phyloP scores from a whole-genome alignment of 2,329 filamentous ascomycete species.

The Zalaria sp. region DNA sequence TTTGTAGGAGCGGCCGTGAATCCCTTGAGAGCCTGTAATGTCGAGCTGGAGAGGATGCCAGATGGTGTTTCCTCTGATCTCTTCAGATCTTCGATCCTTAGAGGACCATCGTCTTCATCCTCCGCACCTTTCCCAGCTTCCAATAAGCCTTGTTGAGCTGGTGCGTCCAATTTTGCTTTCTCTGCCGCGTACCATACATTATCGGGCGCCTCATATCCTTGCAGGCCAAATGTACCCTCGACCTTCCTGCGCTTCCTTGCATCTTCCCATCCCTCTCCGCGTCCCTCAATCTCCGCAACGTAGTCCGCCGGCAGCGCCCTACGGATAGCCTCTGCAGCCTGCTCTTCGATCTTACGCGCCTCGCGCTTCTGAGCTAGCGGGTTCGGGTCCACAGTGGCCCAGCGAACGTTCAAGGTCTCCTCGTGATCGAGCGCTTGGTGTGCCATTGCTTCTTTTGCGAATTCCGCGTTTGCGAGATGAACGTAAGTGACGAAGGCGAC shows the following conservation, averaged over 20 bases:
- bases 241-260: slow-evolving; percentile 79
- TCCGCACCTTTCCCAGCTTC: slow-evolving; percentile 41
- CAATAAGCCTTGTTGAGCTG: slow-evolving; percentile 46
- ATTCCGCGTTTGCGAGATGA: slow-evolving; percentile 80
- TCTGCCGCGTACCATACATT: slow-evolving; percentile 84
- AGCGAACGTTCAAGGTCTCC: slow-evolving; percentile 88
- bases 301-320: slow-evolving; percentile 79
- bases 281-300: slow-evolving; percentile 84
- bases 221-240: slow-evolving; percentile 74
- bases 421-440: slow-evolving; percentile 84
- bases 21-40: slow-evolving; percentile 61
- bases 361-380: slow-evolving; percentile 89
- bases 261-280: slow-evolving; percentile 36
- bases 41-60: slow-evolving; percentile 71
- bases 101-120: slow-evolving; percentile 16
- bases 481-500: slow-evolving; percentile 92
- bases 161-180: slow-evolving; percentile 49
- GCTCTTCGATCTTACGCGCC: slow-evolving; percentile 77
- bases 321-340: slow-evolving; percentile 86
- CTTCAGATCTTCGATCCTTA: slow-evolving; percentile 31
- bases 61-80: slow-evolving; percentile 26
- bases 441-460: slow-evolving; percentile 75
- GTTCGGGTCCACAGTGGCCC: slow-evolving; percentile 94
- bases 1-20: slow-evolving; percentile 27
- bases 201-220: slow-evolving; percentile 88